Conservation (phyloP, 164 flowering plant genomes). For the Malania oleifera region DNA sequence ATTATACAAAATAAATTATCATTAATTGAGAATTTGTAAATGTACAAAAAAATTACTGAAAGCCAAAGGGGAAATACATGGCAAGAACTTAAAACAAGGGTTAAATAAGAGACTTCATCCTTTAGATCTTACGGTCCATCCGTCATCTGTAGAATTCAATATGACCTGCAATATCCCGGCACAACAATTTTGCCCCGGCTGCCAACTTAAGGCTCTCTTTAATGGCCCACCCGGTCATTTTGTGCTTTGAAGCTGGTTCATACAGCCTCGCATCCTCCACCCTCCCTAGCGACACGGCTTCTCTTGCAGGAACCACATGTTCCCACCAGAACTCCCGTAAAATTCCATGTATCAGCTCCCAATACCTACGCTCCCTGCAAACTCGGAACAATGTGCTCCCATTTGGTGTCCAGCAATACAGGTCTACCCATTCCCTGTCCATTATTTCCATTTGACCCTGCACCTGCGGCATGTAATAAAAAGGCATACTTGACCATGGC, state of each 20-base stretch:
- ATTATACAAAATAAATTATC: too few relatives aligned
- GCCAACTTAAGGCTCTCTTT: slow-evolving; percentile 62
- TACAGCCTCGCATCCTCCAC: slow-evolving; percentile 46
- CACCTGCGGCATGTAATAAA: slow-evolving; percentile 96
- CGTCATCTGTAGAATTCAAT: slow-evolving; percentile 47
- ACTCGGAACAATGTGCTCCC: slow-evolving; percentile 88
- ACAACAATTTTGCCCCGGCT: slow-evolving; percentile 53
- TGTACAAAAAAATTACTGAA: neutral
- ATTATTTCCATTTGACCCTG: slow-evolving; percentile 98
- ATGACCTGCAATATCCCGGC: slow-evolving; percentile 81
- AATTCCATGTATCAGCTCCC: slow-evolving; percentile 71
- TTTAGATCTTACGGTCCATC: slow-evolving; percentile 2
- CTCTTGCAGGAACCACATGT: slow-evolving; percentile 82
- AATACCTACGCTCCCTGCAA: slow-evolving; percentile 55
- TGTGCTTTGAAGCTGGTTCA: slow-evolving; percentile 63
- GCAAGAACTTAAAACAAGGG: neutral
- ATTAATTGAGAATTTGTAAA: neutral
- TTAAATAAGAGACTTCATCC: neutral
- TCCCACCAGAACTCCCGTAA: slow-evolving; percentile 96
- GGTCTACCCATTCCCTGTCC: slow-evolving; percentile 88
- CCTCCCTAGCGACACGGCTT: slow-evolving; percentile 52
- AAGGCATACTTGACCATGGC: slow-evolving; percentile 85
- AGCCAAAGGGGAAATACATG: neutral
- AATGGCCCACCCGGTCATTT: slow-evolving; percentile 60
- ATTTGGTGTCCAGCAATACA: slow-evolving; percentile 93